Conservation (phyloP, 164 flowering plant genomes). For the Aristolochia californica region DNA sequence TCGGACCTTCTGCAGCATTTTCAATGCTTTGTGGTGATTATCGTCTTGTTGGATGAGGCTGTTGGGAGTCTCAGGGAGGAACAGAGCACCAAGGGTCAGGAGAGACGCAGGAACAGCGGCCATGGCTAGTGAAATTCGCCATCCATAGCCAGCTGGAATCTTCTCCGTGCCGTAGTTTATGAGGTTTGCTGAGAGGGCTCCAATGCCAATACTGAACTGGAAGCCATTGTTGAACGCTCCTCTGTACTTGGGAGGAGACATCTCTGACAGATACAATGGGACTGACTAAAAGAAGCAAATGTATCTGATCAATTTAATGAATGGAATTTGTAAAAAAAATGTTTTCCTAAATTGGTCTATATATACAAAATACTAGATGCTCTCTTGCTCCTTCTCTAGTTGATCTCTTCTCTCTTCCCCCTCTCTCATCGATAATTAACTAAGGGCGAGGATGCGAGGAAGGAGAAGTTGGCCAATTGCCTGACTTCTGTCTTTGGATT, state of each 20-base stretch:
- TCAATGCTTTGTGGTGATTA: constrained; percentile 10
- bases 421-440: no score
- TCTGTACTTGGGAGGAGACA: constrained; percentile 36
- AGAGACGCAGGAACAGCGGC: constrained; percentile 21
- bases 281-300: constrained; percentile 33
- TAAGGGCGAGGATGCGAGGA: no score
- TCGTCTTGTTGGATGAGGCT: constrained; percentile 16
- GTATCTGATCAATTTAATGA: background rate
- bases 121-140: constrained; percentile 24
- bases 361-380: no score
- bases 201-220: constrained; percentile 42
- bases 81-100: constrained; percentile 17
- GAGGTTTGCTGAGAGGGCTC: constrained; percentile 22
- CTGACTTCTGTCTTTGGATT: no score
- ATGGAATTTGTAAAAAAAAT: background rate
- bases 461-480: no score
- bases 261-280: constrained; percentile 70
- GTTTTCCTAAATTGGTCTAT: no score
- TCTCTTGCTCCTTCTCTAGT: no score
- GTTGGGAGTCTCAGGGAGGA: constrained; percentile 27
- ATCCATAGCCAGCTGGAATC: constrained; percentile 21
- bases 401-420: no score
- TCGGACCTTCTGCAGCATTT: constrained; percentile 25
- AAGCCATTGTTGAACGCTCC: constrained; percentile 61
- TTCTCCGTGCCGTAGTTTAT: constrained; percentile 21